Percentiles rank a stretch among this genome's conserved stretches.
phyloP scores from a whole-genome alignment of 1,139 yeast genomes.

The Arxiozyma telluris region DNA sequence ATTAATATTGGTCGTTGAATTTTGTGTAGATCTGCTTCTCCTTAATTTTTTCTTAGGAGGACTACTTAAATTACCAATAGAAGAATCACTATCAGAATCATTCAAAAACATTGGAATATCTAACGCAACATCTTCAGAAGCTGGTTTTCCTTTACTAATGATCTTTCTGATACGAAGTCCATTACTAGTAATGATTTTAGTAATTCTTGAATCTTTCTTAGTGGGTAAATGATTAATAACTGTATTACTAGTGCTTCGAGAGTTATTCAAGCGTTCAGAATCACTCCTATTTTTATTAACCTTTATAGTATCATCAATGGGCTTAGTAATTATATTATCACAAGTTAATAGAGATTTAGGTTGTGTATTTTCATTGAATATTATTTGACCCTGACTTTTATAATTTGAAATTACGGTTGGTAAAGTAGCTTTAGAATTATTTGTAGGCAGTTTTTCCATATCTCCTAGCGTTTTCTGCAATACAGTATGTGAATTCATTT shows the following conservation, averaged over 20 bases:
- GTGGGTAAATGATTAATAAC: not conserved
- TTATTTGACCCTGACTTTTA: not conserved
- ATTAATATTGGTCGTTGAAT: not conserved
- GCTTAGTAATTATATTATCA: not conserved
- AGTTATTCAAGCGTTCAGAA: not conserved
- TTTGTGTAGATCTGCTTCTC: not conserved
- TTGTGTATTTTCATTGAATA: not conserved
- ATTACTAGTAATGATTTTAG: not conserved
- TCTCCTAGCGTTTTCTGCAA: not conserved
- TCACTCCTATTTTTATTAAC: not conserved
- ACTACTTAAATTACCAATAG: not conserved
- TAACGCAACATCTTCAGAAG: constrained; percentile 4
- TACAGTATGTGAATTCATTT: not conserved
- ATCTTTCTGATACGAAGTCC: not conserved
- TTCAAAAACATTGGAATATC: constrained; percentile 6
- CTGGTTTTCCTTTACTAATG: not conserved
- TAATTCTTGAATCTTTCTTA: not conserved
- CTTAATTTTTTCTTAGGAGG: not conserved
- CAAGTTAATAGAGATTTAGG: not conserved
- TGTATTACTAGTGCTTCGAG: not conserved
- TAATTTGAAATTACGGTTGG: not conserved
- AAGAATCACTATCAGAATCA: constrained; percentile 3
- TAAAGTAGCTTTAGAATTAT: not conserved
- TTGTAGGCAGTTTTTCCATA: not conserved
- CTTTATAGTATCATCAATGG: not conserved